These are phyloP conservation scores for Xerocomus minutiporus DNA, from an alignment of 1,284 basidiomycete genomes.

Conservation along the genomic window DNA sequence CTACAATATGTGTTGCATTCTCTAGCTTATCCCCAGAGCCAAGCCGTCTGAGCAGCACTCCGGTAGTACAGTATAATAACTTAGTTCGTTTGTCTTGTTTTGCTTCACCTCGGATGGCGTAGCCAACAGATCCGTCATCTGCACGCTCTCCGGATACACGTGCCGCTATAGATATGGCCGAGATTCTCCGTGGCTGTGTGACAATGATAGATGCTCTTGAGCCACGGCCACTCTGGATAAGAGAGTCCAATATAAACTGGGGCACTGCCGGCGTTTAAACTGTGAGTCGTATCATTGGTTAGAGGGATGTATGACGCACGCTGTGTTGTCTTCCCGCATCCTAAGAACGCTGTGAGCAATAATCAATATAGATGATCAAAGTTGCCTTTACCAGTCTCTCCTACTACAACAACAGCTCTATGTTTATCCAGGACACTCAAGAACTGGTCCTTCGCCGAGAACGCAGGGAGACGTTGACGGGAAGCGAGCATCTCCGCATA, in stretches of 20 bases:
- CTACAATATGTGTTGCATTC: conserved; percentile 80
- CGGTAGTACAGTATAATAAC: conserved; percentile 89
- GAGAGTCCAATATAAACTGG: conserved; percentile 84
- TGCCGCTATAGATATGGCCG: conserved; percentile 85
- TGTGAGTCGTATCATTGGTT: neutral
- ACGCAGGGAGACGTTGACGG: conserved; percentile 74
- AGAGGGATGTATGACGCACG: conserved; percentile 35
- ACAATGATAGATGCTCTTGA: conserved; percentile 76
- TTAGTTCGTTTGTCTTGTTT: conserved; percentile 66
- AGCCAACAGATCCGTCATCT: conserved; percentile 83
- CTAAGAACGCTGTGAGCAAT: conserved; percentile 34
- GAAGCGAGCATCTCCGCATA: conserved; percentile 57
- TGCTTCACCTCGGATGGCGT: conserved; percentile 88
- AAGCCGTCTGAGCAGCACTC: conserved; percentile 81
- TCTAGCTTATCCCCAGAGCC: conserved; percentile 69
- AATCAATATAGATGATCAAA: neutral
- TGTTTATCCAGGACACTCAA: conserved; percentile 54
- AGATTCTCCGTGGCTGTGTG: conserved; percentile 88
- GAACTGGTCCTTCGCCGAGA: conserved; percentile 62
- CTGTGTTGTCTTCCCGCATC: conserved; percentile 89
- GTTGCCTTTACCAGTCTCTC: conserved; percentile 61
- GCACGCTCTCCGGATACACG: conserved; percentile 84
- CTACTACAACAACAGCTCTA: conserved; percentile 78
- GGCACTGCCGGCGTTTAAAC: conserved; percentile 51
- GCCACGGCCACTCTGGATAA: conserved; percentile 62